These are phyloP conservation scores for Aspergillus niger DNA, from an alignment of 2,329 filamentous ascomycete species.

Conservation along the genomic window DNA sequence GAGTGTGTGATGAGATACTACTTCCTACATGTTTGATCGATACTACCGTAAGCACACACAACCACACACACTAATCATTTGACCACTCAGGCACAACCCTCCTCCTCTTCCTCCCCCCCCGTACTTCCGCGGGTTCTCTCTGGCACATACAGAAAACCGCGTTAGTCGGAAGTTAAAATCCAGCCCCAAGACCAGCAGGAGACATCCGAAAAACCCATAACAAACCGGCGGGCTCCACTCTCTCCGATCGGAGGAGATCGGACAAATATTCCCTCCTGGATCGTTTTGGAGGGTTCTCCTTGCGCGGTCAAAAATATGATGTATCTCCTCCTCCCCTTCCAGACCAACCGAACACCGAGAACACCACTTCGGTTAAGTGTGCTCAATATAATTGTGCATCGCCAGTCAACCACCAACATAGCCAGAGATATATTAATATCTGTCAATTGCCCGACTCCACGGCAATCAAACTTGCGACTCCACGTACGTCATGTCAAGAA, in stretches of 20 bases:
- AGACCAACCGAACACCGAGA: too few species aligned
- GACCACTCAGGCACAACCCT: not conserved
- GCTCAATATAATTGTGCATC: too few species aligned
- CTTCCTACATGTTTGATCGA: not conserved
- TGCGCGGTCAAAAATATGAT: conserved; percentile 10
- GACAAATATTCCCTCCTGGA: conserved; percentile 13
- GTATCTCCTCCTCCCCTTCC: conserved; percentile 5
- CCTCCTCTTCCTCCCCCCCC: not conserved
- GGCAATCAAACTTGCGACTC: not conserved
- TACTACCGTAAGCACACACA: not conserved
- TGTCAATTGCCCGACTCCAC: not conserved
- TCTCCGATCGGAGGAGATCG: conserved; percentile 8
- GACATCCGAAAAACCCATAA: conserved; percentile 8
- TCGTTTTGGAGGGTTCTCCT: conserved; percentile 10
- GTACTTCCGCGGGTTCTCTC: not conserved
- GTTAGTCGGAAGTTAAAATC: conserved; percentile 9
- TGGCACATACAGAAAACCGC: conserved; percentile 3
- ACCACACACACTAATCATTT: not conserved
- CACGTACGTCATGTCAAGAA: conserved; percentile 1
- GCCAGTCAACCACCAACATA: not conserved
- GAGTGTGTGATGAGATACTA: too few species aligned
- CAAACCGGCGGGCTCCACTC: conserved; percentile 1
- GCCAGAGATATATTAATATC: not conserved
- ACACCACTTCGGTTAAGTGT: too few species aligned
- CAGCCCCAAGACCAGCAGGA: not conserved